Conservation (phyloP, 306 rosid species). For the Quercus variabilis region DNA sequence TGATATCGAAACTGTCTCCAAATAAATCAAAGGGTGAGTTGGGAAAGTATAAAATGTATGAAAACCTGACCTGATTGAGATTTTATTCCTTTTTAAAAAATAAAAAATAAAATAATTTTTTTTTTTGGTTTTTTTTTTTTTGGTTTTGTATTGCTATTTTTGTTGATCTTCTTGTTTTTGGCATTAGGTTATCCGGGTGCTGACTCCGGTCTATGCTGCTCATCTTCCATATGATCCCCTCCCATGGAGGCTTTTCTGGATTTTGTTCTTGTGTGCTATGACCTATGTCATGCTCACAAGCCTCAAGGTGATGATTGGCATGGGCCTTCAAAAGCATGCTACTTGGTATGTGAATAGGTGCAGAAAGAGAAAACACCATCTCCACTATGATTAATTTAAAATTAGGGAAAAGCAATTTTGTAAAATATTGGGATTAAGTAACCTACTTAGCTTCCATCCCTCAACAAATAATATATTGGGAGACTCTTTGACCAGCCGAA, state of each 20-base stretch:
- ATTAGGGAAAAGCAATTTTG: constrained; percentile 9
- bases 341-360: constrained; percentile 86
- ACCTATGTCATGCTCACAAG: constrained; percentile 89
- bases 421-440: not conserved
- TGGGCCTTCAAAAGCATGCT: constrained; percentile 74
- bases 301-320: constrained; percentile 83
- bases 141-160: not conserved
- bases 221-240: constrained; percentile 67
- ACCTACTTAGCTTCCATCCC: constrained; percentile 16
- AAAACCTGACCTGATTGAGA: too few species aligned
- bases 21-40: too few species aligned
- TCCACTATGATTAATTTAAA: constrained; percentile 57
- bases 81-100: too few species aligned
- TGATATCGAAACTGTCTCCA: too few species aligned
- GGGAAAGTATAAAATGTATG: too few species aligned
- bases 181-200: constrained; percentile 84
- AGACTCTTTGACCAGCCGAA: not conserved
- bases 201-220: constrained; percentile 87
- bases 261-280: constrained; percentile 47
- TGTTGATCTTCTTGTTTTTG: not conserved
- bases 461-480: constrained; percentile 2
- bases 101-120: too few species aligned
- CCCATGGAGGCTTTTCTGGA: constrained; percentile 74
- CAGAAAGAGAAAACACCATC: constrained; percentile 72
- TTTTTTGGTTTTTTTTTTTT: too few species aligned